Evolutionary conservation across 345 rosid genomes (phyloP).

Genomic region (Acer negundo): DNA sequence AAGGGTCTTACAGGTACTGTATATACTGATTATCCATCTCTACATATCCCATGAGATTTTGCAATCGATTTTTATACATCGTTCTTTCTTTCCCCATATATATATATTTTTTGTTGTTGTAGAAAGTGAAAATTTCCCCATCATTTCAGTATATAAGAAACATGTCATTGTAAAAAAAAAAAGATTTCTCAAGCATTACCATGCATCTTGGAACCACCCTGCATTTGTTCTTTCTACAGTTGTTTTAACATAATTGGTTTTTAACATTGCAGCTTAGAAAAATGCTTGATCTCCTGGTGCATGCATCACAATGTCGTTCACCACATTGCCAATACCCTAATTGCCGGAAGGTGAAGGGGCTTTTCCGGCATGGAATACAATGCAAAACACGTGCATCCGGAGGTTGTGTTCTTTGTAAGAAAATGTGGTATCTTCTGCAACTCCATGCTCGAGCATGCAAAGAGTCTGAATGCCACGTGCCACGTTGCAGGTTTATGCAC

Average conservation of each 20-base stretch:
- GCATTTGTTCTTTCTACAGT: neutral
- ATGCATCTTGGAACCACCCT: neutral
- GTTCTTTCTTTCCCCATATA: neutral
- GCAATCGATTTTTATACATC: neutral
- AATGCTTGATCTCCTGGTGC: conserved; percentile 99
- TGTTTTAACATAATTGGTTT: conserved; percentile 16
- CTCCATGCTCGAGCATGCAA: conserved; percentile 99
- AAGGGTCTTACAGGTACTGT: conserved; percentile 79
- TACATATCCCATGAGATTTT: neutral
- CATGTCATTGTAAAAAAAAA: neutral
- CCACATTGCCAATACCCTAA: conserved; percentile 87
- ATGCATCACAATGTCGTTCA: conserved; percentile 91
- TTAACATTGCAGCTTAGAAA: conserved; percentile 77
- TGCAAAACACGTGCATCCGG: conserved; percentile 92
- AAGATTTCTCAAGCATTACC: conserved; percentile 4
- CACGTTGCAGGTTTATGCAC: conserved; percentile 84
- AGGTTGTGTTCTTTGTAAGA: conserved; percentile 92
- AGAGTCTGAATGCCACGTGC: conserved; percentile 90
- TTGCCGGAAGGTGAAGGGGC: conserved; percentile 96
- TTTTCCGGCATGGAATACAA: conserved; percentile 90
- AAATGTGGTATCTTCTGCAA: conserved; percentile 99
- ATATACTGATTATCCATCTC: neutral
- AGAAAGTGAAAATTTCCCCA: no score
- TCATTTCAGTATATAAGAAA: neutral
- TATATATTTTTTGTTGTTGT: neutral